Conservation (phyloP, 805 yeast species). For the Sugiyamaella qingdaonensis region DNA sequence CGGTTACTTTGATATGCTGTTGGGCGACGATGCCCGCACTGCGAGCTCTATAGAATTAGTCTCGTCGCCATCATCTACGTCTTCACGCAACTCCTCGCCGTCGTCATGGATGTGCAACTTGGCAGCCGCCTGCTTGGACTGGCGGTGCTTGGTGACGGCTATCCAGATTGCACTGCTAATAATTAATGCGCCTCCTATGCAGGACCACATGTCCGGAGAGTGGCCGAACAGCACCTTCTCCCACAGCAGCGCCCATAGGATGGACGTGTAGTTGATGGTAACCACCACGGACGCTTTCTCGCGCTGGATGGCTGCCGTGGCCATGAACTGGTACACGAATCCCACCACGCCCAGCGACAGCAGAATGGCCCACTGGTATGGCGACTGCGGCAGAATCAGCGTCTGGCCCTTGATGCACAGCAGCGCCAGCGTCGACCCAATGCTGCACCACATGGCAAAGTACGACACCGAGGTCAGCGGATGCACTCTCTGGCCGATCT, state of each 20-base stretch:
- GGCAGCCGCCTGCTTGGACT: not conserved
- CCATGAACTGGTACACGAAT: slow-evolving; percentile 71
- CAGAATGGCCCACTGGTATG: slow-evolving; percentile 63
- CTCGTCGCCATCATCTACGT: not conserved
- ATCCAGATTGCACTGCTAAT: slow-evolving; percentile 60
- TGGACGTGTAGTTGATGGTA: slow-evolving; percentile 68
- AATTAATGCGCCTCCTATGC: slow-evolving; percentile 66
- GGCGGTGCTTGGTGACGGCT: slow-evolving; percentile 3
- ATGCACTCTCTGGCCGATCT: slow-evolving; percentile 74
- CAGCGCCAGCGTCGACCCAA: slow-evolving; percentile 52
- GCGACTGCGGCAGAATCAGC: slow-evolving; percentile 58
- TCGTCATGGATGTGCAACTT: not conserved
- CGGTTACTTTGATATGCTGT: too few species aligned
- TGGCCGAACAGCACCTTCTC: slow-evolving; percentile 70
- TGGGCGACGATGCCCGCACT: not conserved
- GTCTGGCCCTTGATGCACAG: slow-evolving; percentile 52
- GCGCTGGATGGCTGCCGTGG: slow-evolving; percentile 79
- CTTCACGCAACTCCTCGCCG: not conserved
- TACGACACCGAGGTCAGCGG: slow-evolving; percentile 75
- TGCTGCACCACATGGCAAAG: slow-evolving; percentile 58
- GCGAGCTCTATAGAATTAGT: not conserved
- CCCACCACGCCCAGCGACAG: slow-evolving; percentile 67
- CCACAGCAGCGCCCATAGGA: slow-evolving; percentile 74
- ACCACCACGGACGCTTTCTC: slow-evolving; percentile 76
- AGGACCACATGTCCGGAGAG: slow-evolving; percentile 63